Evolutionary conservation across 306 rosid genomes (phyloP), one percentile per base, ranked within the genome.

Genomic region (Bauhinia variegata): DNA sequence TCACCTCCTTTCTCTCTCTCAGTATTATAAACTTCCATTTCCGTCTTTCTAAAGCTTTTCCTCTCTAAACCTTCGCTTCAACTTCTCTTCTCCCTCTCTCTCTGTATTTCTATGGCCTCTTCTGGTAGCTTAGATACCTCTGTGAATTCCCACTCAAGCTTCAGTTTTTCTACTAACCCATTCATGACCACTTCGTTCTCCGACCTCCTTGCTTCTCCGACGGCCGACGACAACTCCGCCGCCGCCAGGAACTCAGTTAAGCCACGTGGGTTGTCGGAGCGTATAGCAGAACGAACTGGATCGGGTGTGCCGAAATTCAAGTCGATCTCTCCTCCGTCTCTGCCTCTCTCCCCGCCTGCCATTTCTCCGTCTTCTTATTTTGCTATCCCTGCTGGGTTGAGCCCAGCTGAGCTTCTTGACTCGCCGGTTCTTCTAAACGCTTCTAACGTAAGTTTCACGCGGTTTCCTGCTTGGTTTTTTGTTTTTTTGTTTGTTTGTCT

Each of bases 351-450:
- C 43, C 96, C 97, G 0, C 88, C 96, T 3, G 70, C 87, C 1
- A 39, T 84, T 9, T 86, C 96, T 59, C 91, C 96, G 14, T 86
- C 95, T 52, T 82, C 95, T 48, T 86, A 83, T 72, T 93, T 93
- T 47, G 36, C 87, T 11, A 80, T 93, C 60, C 97, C 96, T 7
- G 75, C 83, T 65, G 97, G 92, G 5, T 18, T 93, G 48, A 90
- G 85, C 68, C 96, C 91, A 0, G 84, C 97, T 12, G 99, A 93
- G 68, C 92, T 93, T 43, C 89, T 93, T 5, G 97, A 93, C 73
- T 93, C 99, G 7, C 99, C 99, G 6, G 90, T 90, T 28, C 93
- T 89, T 12, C 82, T 89, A 12, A 78, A 54, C 63, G 16, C 86
- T 50, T 87, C 88, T 55, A 76, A 86, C 70, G 98, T 93, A 68